These are phyloP conservation scores for Plectosphaerella plurivora DNA, from an alignment of 2,329 filamentous ascomycete genomes.

Conservation along the genomic window DNA sequence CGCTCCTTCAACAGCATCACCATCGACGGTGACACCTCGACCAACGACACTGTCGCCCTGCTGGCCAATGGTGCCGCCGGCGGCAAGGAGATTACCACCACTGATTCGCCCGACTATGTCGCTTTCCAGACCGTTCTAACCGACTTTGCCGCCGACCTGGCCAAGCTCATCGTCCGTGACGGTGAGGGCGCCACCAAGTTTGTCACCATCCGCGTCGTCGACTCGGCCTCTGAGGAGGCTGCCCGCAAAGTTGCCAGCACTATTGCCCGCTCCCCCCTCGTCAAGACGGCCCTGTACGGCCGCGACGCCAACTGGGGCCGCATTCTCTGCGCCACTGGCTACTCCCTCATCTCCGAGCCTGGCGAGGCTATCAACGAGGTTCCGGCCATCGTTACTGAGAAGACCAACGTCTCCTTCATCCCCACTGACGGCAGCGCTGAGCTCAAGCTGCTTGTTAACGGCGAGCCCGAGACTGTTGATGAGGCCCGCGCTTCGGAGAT, in stretches of 20 bases:
- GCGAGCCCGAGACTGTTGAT: slow-evolving; percentile 75
- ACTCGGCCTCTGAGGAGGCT: slow-evolving; percentile 63
- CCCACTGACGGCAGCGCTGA: slow-evolving; percentile 73
- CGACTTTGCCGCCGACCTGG: slow-evolving; percentile 75
- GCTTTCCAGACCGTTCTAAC: slow-evolving; percentile 69
- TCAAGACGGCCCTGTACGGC: slow-evolving; percentile 96
- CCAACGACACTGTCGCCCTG: slow-evolving; percentile 91
- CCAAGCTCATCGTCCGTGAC: slow-evolving; percentile 90
- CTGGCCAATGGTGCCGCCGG: slow-evolving; percentile 94
- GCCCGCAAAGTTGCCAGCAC: slow-evolving; percentile 79
- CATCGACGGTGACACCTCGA: slow-evolving; percentile 94
- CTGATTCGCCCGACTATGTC: slow-evolving; percentile 57
- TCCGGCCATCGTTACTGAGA: slow-evolving; percentile 60
- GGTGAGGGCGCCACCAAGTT: slow-evolving; percentile 98
- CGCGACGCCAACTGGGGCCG: slow-evolving; percentile 98
- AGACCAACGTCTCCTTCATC: slow-evolving; percentile 74
- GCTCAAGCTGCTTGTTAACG: slow-evolving; percentile 71
- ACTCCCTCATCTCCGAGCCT: slow-evolving; percentile 60
- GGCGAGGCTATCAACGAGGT: slow-evolving; percentile 55
- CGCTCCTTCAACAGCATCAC: slow-evolving; percentile 95
- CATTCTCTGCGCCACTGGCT: slow-evolving; percentile 91
- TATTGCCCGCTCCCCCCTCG: slow-evolving; percentile 86
- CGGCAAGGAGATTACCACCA: slow-evolving; percentile 56
- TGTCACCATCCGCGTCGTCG: slow-evolving; percentile 81
- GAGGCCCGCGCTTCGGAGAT: slow-evolving; percentile 75